phyloP scores from a whole-genome alignment of 2,329 filamentous ascomycete species.

The Zymoseptoria crescenta region DNA sequence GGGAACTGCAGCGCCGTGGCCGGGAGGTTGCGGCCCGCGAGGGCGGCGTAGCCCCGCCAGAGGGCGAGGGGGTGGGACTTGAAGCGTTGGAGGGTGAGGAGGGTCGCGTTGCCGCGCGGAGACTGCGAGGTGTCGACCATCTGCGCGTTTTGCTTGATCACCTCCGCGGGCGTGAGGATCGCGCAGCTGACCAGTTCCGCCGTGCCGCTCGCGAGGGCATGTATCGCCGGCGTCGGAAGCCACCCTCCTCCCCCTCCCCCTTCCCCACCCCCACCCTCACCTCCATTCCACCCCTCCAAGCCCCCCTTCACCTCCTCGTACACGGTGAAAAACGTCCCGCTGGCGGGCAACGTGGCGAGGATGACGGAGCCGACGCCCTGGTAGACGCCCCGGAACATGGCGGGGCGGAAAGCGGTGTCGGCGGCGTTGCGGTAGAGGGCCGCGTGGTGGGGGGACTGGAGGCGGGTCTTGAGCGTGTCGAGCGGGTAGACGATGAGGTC shows the following conservation, averaged over 20 bases:
- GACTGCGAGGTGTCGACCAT: constrained; percentile 51
- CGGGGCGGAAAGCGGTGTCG: constrained; percentile 47
- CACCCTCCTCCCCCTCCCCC: constrained; percentile 24
- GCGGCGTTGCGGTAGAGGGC: constrained; percentile 54
- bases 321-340: constrained; percentile 81
- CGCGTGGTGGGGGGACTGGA: constrained; percentile 70
- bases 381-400: constrained; percentile 67
- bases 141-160: constrained; percentile 90
- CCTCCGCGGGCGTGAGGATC: constrained; percentile 80
- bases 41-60: constrained; percentile 68
- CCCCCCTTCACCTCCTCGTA: constrained; percentile 70
- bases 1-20: constrained; percentile 87
- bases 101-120: constrained; percentile 40
- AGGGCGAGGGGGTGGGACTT: constrained; percentile 46
- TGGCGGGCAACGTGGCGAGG: constrained; percentile 79
- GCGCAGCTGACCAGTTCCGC: constrained; percentile 81
- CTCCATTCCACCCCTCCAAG: constrained; percentile 45
- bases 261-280: constrained; percentile 26
- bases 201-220: constrained; percentile 63
- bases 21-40: constrained; percentile 74
- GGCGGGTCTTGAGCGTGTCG: constrained; percentile 81
- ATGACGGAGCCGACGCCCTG: constrained; percentile 82
- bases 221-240: constrained; percentile 61
- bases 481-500: constrained; percentile 81
- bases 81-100: constrained; percentile 52